These are phyloP conservation scores for Ceratobasidium papillatum DNA, from an alignment of 1,284 basidiomycete genomes.

Conservation along the genomic window DNA sequence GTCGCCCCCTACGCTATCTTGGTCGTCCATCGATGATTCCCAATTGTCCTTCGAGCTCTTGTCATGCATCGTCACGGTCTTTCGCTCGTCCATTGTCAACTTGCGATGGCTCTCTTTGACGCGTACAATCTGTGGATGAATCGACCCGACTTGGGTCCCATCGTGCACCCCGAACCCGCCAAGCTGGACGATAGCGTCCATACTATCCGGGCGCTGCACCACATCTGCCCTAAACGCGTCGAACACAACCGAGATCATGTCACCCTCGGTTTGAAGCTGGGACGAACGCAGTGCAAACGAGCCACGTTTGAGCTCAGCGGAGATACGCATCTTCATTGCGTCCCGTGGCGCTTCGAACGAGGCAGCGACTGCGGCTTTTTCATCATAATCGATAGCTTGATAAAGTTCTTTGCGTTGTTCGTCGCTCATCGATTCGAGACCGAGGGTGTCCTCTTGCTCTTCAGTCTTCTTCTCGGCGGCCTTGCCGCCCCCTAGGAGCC, in stretches of 20 bases:
- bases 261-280: conserved; percentile 62
- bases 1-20: conserved; percentile 29
- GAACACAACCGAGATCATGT: conserved; percentile 90
- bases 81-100: conserved; percentile 46
- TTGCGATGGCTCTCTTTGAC: conserved; percentile 69
- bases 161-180: conserved; percentile 93
- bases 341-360: conserved; percentile 79
- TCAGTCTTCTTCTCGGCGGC: conserved; percentile 47
- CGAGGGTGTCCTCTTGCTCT: conserved; percentile 60
- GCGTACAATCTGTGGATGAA: conserved; percentile 92
- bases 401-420: conserved; percentile 94
- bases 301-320: conserved; percentile 84
- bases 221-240: conserved; percentile 88
- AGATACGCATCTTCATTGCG: conserved; percentile 80
- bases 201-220: conserved; percentile 86
- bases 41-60: conserved; percentile 48
- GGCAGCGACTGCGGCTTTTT: conserved; percentile 76
- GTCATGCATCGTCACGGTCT: conserved; percentile 46
- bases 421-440: conserved; percentile 80
- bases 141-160: conserved; percentile 81
- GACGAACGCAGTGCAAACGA: conserved; percentile 80
- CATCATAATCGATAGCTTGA: conserved; percentile 94
- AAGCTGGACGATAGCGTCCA: conserved; percentile 84
- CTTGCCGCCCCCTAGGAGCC: conserved; percentile 13
- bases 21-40: conserved; percentile 48